Base-by-base conservation (phyloP, 78 protist species). In the Planoprotostelium fungivorum region DNA sequence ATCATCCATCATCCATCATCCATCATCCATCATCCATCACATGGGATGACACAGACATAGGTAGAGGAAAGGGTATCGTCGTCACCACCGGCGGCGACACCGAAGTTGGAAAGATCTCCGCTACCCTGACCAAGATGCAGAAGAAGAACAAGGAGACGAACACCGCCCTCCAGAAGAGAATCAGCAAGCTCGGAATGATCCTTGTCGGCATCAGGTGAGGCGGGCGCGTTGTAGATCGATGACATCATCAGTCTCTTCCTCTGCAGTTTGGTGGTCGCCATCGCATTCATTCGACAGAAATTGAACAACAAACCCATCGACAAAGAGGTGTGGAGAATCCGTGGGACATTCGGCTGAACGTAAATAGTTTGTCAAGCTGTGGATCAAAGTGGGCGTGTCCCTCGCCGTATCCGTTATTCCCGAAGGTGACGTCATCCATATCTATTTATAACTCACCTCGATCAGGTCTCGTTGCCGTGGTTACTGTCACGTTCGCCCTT, bases 341-440 rank as follows among this genome's bases (percentile, higher is more conserved):
- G 31, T 51, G 5, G 73, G 16, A 51, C 16, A 25, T 51, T 51
- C 73, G 31, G 5, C 73, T 51, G 73, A 51, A 16, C 5, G 16
- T 51, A 25, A 25, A 25, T 51, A 51, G 73, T 5, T 51, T 16
- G 73, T 51, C 31, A 51, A 51, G 16, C 5, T 25, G 73, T 51
- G 73, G 38, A 86, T 96, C 89, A 95, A 95, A 89, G 89, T 94
- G 37, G 97, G 97, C n/a, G 96, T 98, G 31, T 96, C 97, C 38
- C 91, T 98, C 38, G 98, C 96, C 9, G 98, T 98, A 34, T 98
- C 98, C 28, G 97, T 94, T 38, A 96, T 98, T 31, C 99, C 99
- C 35, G 99, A 98, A 86, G 73, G 73, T 51, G 16, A 51, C 31
- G 16, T 51, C 5, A 25, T 16, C 16, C 16, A 51, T 25, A 51